A percentile compares a stretch with the other conserved stretches of the same genome.
Conservation (phyloP, 176 grass and related monocot genomes). For the Eremochloa ophiuroides region DNA sequence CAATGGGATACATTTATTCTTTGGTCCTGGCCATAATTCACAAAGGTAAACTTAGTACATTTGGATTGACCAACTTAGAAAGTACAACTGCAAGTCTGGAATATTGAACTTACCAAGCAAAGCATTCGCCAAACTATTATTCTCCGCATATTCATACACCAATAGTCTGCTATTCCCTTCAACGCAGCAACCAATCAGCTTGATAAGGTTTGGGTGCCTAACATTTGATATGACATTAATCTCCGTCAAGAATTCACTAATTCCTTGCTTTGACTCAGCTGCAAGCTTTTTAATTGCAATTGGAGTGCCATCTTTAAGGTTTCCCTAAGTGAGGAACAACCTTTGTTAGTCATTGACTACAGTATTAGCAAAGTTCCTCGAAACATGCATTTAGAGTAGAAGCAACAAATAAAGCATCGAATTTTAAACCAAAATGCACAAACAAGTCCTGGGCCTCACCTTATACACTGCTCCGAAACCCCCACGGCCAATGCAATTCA, state of each 20-base stretch:
- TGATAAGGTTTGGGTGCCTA: slow-evolving; percentile 72
- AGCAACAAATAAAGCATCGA: slow-evolving; percentile 4
- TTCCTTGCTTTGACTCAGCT: slow-evolving; percentile 64
- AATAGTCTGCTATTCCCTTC: slow-evolving; percentile 44
- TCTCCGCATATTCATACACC: slow-evolving; percentile 56
- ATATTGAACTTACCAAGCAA: slow-evolving; percentile 50
- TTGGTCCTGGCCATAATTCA: slow-evolving; percentile 44
- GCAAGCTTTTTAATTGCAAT: slow-evolving; percentile 66
- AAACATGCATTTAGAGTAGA: slow-evolving; percentile 12
- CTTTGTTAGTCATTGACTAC: slow-evolving; percentile 19
- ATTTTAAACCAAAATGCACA: neutral
- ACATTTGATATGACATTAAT: slow-evolving; percentile 61
- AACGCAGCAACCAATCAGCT: slow-evolving; percentile 57
- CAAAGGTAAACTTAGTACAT: slow-evolving; percentile 16
- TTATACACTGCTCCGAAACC: slow-evolving; percentile 60
- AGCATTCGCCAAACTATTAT: slow-evolving; percentile 58
- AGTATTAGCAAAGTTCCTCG: neutral
- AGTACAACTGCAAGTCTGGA: slow-evolving; percentile 2
- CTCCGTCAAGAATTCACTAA: slow-evolving; percentile 59
- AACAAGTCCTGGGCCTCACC: slow-evolving; percentile 14
- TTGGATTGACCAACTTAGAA: neutral
- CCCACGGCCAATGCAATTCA: slow-evolving; percentile 52
- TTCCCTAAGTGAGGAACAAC: slow-evolving; percentile 29
- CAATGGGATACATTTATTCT: slow-evolving; percentile 49
- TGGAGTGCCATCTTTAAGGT: slow-evolving; percentile 48